Base-by-base conservation (phyloP, 371 early-diverging fungal genomes). In the Sporodiniella umbellata region DNA sequence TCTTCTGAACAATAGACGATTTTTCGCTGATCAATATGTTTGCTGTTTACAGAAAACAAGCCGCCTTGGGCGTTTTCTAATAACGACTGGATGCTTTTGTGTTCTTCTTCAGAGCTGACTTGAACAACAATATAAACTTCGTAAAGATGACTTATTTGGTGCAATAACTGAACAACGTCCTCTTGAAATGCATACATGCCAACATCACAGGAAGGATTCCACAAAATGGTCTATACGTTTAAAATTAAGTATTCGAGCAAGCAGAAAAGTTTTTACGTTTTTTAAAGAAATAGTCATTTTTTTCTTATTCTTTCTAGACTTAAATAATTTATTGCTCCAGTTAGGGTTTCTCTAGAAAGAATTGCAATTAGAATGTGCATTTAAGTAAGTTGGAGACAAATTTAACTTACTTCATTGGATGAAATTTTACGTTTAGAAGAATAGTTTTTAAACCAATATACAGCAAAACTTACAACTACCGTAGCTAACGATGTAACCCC, bases 121-220 rank as follows among this genome's bases (percentile, higher is more conserved):
- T 73, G 74, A 12, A 73, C 57, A 42, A 77, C 62, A 8, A 73
- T 35, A 46, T 73, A 69, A 7, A 77, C 52, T 25, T 77, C 72
- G 25, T 70, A 64, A 7, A 60, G 8, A 33, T 68, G 62, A 11
- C 64, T 50, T 12, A 77, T 49, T 18, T 48, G 56, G 2, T 44
- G 40, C 11, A 77, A 30, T 11, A 70, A 22, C 5, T 58, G 48
- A 12, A 60, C 50, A 3, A 60, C 67, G 10, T 73, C 56, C 45
- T 71, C 72, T 18, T 64, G 67, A 49, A 73, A 77, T 5, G 72
- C 78, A 50, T 71, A 69, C 28, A 69, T 71, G 26, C 65, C 53
- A 15, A 73, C 60, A 49, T 77, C 78, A n/a, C 72, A 64, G 10
- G 78, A 77, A 28, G 78, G 78, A 42, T 77, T 77, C 78, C 78